phyloP scores from a whole-genome alignment of 805 yeast genomes.

The Saturnispora saitoi region DNA sequence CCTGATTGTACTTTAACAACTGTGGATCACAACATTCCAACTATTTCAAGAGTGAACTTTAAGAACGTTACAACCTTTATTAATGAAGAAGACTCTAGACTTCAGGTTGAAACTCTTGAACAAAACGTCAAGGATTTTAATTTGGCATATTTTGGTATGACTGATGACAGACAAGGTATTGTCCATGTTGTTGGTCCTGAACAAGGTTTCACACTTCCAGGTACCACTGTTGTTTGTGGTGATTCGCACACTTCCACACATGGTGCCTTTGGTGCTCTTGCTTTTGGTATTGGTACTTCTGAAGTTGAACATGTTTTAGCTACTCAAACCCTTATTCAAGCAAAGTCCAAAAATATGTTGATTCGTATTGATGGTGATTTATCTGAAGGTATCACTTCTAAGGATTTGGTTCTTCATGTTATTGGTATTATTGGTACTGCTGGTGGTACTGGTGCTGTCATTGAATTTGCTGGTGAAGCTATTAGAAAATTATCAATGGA shows the following conservation, averaged over 20 bases:
- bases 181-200: conserved; percentile 99
- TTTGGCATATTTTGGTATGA: conserved; percentile 90
- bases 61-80: conserved; percentile 72
- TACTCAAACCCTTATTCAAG: conserved; percentile 91
- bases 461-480: conserved; percentile 95
- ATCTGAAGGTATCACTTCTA: conserved; percentile 85
- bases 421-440: conserved; percentile 98
- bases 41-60: conserved; percentile 73
- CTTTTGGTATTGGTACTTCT: conserved; percentile 98
- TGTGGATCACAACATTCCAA: conserved; percentile 96
- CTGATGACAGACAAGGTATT: conserved; percentile 92
- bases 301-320: conserved; percentile 99
- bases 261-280: conserved; percentile 96
- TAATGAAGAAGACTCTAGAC: conserved; percentile 80
- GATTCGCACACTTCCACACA: conserved; percentile 98
- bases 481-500: conserved; percentile 87
- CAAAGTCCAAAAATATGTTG: conserved; percentile 94
- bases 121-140: conserved; percentile 85
- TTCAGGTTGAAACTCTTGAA: conserved; percentile 89
- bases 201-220: conserved; percentile 97
- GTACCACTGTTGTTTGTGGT: conserved; percentile 98
- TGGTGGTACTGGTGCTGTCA: conserved; percentile 96
- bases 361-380: conserved; percentile 78
- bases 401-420: conserved; percentile 88
- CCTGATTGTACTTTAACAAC: conserved; percentile 89